Conservation (phyloP, 306 rosid species). For the Acacia confusa region DNA sequence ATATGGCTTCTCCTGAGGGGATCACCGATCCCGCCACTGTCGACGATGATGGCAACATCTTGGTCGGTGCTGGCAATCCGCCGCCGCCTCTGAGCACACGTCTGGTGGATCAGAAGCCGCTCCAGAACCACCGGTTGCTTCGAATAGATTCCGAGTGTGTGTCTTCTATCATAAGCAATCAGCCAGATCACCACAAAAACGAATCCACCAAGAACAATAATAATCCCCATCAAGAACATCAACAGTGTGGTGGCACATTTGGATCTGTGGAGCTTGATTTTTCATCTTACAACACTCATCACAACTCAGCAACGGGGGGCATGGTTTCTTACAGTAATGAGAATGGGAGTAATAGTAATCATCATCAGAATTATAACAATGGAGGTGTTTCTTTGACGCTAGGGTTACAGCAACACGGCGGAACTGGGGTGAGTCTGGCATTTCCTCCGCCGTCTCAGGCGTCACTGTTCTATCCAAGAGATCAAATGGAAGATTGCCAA, state of each 20-base stretch:
- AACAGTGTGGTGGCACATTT: constrained; percentile 16
- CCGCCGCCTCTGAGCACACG: not conserved
- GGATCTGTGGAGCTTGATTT: constrained; percentile 78
- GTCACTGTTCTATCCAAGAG: constrained; percentile 70
- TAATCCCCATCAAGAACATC: constrained; percentile 33
- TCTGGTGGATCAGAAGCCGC: constrained; percentile 60
- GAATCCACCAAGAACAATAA: constrained; percentile 35
- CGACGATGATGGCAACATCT: constrained; percentile 10
- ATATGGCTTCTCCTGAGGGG: constrained; percentile 51
- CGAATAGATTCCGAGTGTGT: constrained; percentile 72
- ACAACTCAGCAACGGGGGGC: constrained; percentile 16
- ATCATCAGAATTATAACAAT: constrained; percentile 33
- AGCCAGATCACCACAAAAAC: constrained; percentile 30
- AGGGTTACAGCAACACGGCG: constrained; percentile 87
- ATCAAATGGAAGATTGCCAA: constrained; percentile 69
- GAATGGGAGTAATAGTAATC: constrained; percentile 1
- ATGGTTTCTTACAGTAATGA: constrained; percentile 30
- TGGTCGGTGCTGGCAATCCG: not conserved
- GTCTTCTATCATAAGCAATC: constrained; percentile 65
- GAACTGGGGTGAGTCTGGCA: constrained; percentile 57
- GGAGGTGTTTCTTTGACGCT: constrained; percentile 81
- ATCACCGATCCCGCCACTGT: constrained; percentile 6
- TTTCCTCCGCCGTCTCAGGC: constrained; percentile 37
- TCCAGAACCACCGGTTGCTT: constrained; percentile 49
- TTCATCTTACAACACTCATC: constrained; percentile 51